These are phyloP conservation scores for Melocanna baccifera DNA, from an alignment of 176 grass and related monocot species.

Conservation along the genomic window DNA sequence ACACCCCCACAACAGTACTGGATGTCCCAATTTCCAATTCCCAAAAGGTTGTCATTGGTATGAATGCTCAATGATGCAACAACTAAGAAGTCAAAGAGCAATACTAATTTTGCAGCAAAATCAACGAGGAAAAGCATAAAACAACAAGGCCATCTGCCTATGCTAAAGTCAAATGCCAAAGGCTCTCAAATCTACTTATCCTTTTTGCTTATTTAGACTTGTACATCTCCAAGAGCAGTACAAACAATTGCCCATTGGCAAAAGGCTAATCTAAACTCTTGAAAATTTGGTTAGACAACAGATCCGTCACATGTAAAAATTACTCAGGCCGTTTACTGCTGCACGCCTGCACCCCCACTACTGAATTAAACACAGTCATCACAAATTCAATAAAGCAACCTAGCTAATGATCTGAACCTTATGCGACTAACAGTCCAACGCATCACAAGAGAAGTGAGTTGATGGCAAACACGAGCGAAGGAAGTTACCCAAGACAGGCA, in stretches of 20 bases:
- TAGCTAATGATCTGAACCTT: slow-evolving; percentile 12
- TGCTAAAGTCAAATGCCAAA: not conserved
- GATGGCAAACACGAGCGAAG: not conserved
- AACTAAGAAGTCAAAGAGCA: not conserved
- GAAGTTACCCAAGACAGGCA: slow-evolving; percentile 74
- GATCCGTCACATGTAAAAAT: not conserved
- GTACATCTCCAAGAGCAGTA: not conserved
- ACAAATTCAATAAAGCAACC: not conserved
- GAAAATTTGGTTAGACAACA: not conserved
- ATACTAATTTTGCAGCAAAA: not conserved
- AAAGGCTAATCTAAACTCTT: not conserved
- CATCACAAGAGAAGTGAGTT: slow-evolving; percentile 9
- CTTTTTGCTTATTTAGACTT: not conserved
- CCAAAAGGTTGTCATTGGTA: not conserved
- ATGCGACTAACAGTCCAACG: not conserved
- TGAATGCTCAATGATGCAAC: not conserved
- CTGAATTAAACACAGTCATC: slow-evolving; percentile 3
- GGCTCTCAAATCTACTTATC: not conserved
- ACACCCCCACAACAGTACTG: not conserved
- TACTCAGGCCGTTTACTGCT: not conserved
- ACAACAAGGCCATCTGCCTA: not conserved
- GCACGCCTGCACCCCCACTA: not conserved
- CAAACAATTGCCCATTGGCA: not conserved
- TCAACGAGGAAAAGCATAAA: not conserved
- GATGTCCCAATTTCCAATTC: not conserved